Evolutionary conservation across 306 rosid species (phyloP).

Genomic region (Inga leiocalycina): DNA sequence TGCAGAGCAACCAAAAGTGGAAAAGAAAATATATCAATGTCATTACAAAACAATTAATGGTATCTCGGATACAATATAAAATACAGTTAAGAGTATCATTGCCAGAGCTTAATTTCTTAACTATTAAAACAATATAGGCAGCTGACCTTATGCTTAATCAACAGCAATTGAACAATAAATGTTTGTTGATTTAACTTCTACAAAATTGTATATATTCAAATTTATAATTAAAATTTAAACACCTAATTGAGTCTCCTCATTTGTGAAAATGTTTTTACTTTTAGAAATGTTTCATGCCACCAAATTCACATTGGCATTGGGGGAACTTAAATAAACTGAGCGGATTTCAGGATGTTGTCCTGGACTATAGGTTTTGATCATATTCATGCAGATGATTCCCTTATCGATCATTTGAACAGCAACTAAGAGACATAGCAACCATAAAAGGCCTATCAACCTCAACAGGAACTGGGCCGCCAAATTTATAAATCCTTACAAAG

Average conservation of each 20-base stretch:
- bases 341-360: background rate
- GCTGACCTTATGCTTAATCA: constrained; percentile 10
- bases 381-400: background rate
- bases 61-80: background rate
- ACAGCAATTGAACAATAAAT: constrained; percentile 15
- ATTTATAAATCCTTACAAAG: background rate
- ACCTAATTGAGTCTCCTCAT: background rate
- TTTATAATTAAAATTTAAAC: background rate
- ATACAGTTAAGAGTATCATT: constrained; percentile 9
- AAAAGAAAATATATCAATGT: constrained; percentile 30
- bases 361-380: background rate
- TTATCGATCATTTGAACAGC: constrained; percentile 17
- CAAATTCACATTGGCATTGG: constrained; percentile 3
- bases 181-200: background rate
- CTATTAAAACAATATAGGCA: background rate
- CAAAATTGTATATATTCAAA: background rate
- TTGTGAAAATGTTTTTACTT: constrained; percentile 1
- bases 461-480: background rate
- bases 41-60: constrained; percentile 7
- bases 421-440: constrained; percentile 3
- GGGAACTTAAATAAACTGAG: constrained; percentile 9
- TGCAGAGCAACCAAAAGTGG: constrained; percentile 45
- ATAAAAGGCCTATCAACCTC: background rate
- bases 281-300: constrained; percentile 20
- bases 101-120: constrained; percentile 17